phyloP scores from a whole-genome alignment of 352 stramenopile genomes.

The Globisporangium camurandrum region DNA sequence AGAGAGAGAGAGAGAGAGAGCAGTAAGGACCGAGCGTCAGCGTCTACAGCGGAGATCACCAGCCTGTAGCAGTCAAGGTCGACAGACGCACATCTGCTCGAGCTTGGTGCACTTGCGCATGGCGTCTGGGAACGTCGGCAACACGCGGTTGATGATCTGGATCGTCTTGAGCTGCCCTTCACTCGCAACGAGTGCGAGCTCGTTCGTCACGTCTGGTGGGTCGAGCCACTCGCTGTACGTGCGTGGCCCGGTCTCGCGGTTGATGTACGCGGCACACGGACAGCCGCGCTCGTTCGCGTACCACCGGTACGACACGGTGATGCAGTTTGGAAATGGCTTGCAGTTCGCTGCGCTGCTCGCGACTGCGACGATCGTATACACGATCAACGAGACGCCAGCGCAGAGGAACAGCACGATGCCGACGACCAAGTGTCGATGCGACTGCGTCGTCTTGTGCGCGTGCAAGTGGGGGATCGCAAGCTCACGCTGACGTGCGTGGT shows the following conservation, averaged over 20 bases:
- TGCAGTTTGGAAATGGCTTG: conserved; percentile 21
- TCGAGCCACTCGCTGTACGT: conserved; percentile 31
- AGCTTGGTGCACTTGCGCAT: conserved; percentile 26
- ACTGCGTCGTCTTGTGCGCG: conserved; percentile 13
- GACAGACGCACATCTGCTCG: conserved; percentile 19
- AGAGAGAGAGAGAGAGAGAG: too few species aligned
- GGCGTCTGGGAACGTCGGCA: conserved; percentile 25
- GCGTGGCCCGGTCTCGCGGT: conserved; percentile 16
- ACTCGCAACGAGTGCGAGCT: conserved; percentile 19
- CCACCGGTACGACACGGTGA: conserved; percentile 37
- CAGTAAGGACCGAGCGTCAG: too few species aligned
- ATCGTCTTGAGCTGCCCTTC: conserved; percentile 30
- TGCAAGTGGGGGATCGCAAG: conserved; percentile 6
- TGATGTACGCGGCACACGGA: conserved; percentile 33
- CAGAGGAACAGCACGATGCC: conserved; percentile 31
- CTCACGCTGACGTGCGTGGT: conserved; percentile 11
- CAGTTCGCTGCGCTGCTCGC: conserved; percentile 21
- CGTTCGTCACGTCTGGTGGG: conserved; percentile 19
- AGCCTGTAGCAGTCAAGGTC: too few species aligned
- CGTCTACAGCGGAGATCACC: too few species aligned
- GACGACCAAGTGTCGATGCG: conserved; percentile 20
- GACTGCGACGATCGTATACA: conserved; percentile 24
- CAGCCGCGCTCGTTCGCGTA: conserved; percentile 15
- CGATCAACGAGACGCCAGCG: conserved; percentile 19
- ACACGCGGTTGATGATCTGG: conserved; percentile 33